Evolutionary conservation across 352 stramenopile genomes (phyloP).

Genomic region (Phytophthora agathidicida): DNA sequence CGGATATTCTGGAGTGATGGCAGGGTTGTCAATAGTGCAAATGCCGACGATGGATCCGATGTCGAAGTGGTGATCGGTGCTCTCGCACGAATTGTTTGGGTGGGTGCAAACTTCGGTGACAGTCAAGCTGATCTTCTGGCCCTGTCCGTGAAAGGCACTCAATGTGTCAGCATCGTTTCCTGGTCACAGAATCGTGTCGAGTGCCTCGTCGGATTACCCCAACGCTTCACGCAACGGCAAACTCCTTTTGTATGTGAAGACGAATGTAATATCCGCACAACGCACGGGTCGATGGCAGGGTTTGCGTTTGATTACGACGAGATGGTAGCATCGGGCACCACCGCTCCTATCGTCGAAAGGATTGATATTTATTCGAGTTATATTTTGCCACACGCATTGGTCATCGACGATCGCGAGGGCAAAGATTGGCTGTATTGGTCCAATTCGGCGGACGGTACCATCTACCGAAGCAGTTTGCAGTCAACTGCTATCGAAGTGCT

Average conservation of each 20-base stretch:
- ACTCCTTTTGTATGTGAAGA: slow-evolving; percentile 24
- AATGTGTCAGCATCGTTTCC: slow-evolving; percentile 48
- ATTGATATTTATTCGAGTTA: slow-evolving; percentile 42
- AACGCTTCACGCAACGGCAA: slow-evolving; percentile 24
- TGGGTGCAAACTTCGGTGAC: slow-evolving; percentile 59
- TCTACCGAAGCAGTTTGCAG: slow-evolving; percentile 65
- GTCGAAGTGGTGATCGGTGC: slow-evolving; percentile 41
- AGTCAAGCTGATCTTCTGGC: slow-evolving; percentile 34
- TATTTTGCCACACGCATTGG: slow-evolving; percentile 57
- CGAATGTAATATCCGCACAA: slow-evolving; percentile 64
- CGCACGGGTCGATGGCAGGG: slow-evolving; percentile 52
- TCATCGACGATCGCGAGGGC: slow-evolving; percentile 38
- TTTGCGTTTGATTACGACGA: slow-evolving; percentile 51
- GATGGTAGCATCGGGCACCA: slow-evolving; percentile 50
- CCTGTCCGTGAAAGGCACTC: slow-evolving; percentile 45
- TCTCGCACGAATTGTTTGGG: slow-evolving; percentile 53
- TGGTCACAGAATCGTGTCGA: slow-evolving; percentile 54
- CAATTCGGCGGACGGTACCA: slow-evolving; percentile 63
- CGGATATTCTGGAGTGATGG: slow-evolving; percentile 71
- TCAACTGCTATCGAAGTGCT: slow-evolving; percentile 52
- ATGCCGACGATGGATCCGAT: slow-evolving; percentile 20
- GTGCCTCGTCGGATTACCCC: slow-evolving; percentile 60
- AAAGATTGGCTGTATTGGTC: slow-evolving; percentile 72
- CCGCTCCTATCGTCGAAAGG: slow-evolving; percentile 55
- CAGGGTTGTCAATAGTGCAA: slow-evolving; percentile 43